These are phyloP conservation scores for Pseudoneurospora amorphoporcata DNA, from an alignment of 495 filamentous ascomycete species.

Conservation along the genomic window DNA sequence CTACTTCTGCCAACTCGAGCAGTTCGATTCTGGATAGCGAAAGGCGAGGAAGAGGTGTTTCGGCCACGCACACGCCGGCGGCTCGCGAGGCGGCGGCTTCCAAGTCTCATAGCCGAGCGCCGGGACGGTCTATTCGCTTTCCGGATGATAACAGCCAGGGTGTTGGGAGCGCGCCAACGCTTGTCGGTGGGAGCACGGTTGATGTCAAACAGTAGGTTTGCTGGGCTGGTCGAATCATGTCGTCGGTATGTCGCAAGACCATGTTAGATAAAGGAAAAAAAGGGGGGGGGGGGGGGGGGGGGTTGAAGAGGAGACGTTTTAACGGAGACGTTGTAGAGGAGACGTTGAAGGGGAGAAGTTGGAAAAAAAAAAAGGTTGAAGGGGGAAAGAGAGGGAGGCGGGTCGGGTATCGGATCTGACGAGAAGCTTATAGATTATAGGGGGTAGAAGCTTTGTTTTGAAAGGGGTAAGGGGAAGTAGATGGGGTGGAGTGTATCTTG, in stretches of 20 bases:
- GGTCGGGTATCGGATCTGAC: not conserved
- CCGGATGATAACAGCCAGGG: constrained; percentile 25
- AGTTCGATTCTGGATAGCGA: not conserved
- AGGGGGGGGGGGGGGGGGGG: no score
- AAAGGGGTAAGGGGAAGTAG: not conserved
- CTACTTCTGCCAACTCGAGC: not conserved
- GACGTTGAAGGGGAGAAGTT: not conserved
- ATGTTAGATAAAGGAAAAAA: not conserved
- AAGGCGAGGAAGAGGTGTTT: not conserved
- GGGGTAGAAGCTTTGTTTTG: not conserved
- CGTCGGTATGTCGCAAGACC: not conserved
- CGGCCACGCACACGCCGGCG: not conserved
- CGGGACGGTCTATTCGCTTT: constrained; percentile 31
- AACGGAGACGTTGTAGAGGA: not conserved
- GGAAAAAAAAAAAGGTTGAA: not conserved
- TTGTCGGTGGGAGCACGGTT: not conserved
- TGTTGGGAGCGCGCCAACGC: not conserved
- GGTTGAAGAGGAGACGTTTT: not conserved
- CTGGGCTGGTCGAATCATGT: not conserved
- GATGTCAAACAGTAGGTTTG: not conserved
- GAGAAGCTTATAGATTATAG: not conserved
- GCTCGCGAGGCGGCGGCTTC: not conserved
- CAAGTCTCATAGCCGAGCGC: not conserved
- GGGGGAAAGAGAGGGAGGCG: not conserved
- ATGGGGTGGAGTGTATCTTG: not conserved